phyloP scores from a whole-genome alignment of 192 early-diverging fungal genomes.

The Rhizophagus sp. region DNA sequence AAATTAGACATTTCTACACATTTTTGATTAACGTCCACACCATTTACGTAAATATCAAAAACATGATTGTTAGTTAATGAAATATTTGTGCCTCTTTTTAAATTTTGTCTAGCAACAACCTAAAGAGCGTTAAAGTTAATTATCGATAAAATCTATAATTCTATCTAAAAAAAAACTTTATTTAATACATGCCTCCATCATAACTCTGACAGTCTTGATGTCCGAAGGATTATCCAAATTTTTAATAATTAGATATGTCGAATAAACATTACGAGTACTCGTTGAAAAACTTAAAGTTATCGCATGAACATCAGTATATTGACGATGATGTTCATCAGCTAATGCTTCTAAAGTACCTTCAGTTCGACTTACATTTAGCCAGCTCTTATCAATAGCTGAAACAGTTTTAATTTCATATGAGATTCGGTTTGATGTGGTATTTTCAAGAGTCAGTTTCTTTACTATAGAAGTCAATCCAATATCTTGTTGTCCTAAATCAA shows the following conservation, averaged over 20 bases:
- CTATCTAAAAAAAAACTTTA: too few species aligned
- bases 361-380: constrained; percentile 65
- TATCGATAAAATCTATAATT: not conserved
- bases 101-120: constrained; percentile 53
- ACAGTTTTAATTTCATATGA: constrained; percentile 65
- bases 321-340: constrained; percentile 34
- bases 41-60: constrained; percentile 78
- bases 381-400: constrained; percentile 55
- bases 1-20: constrained; percentile 71
- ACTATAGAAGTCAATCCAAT: constrained; percentile 51
- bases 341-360: constrained; percentile 72
- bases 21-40: constrained; percentile 50
- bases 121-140: not conserved
- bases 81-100: constrained; percentile 39
- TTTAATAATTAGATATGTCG: constrained; percentile 72
- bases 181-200: constrained; percentile 57
- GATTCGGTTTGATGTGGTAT: constrained; percentile 49
- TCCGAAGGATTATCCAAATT: constrained; percentile 74
- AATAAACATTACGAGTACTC: constrained; percentile 60
- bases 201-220: constrained; percentile 70
- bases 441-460: constrained; percentile 70
- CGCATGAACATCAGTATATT: constrained; percentile 43
- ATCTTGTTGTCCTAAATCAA: constrained; percentile 82
- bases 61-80: constrained; percentile 53
- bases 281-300: constrained; percentile 67